Base-by-base conservation (phyloP, 192 early-diverging fungal species). In the Coemansia sp. region DNA sequence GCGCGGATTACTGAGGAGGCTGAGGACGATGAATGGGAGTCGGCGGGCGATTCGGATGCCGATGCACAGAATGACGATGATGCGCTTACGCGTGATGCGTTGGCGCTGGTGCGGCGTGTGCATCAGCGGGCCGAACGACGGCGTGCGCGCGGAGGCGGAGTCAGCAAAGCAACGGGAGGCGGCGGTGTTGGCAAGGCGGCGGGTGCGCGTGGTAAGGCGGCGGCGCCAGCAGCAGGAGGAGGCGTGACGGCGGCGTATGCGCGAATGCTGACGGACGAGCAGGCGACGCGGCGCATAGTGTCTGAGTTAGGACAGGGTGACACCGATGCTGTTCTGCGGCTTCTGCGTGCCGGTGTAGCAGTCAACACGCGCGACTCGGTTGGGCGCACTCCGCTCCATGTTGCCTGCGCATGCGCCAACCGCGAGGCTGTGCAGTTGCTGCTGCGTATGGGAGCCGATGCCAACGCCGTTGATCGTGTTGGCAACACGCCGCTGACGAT, bases 401-500 rank as follows among this genome's bases (percentile, higher is more conserved):
- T 84, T 16, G 82, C 77, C 13, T 64, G 76, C 37, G 68, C 82
- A 0, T 9, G 42, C 4, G 77, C 77, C 6, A 76, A 74, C 62
- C 49, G 46, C n/a, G 72, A 66, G 6, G 63, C 43, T 3, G 71
- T 77, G 21, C 63, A 65, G 41, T 51, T 76, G 36, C 63, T 84
- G 43, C 19, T 80, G 5, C 74, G 72, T 36, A 70, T 70, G 74
- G 82, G 82, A 19, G 82, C 77, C 36, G 42, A 65, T 36, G 77
- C 73, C 57, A 74, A 76, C 46, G 57, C 65, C 10, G 41, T 54
- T 16, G 77, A 78, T 45, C 12, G 52, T 15, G 63, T 76, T 3
- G 82, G 82, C 57, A 78, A 84, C 60, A 84, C 82, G 3, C 77
- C 82, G 26, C 65, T 84, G 41, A 74, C 72, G 19, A 36, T 82